Evolutionary conservation across 352 stramenopile species (phyloP).

Genomic region (Phytopythium vexans): DNA sequence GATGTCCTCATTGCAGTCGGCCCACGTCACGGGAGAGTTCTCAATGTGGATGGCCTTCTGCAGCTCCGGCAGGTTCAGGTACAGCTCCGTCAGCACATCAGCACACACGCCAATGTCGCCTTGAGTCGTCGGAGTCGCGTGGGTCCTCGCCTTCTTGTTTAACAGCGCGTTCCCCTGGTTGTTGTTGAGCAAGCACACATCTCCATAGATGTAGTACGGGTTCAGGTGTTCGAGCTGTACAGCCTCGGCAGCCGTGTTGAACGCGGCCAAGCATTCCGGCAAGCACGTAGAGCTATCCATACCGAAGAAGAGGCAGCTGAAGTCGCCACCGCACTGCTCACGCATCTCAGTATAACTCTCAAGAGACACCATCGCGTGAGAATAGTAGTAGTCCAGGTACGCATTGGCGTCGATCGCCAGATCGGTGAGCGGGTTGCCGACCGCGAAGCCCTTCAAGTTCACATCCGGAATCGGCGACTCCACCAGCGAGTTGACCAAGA

Average conservation of each 20-base stretch:
- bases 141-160: slow-evolving; percentile 27
- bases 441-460: slow-evolving; percentile 71
- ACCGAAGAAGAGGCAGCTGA: slow-evolving; percentile 72
- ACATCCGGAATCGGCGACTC: slow-evolving; percentile 53
- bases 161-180: slow-evolving; percentile 45
- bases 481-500: slow-evolving; percentile 73
- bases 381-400: slow-evolving; percentile 87
- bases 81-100: slow-evolving; percentile 64
- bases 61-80: slow-evolving; percentile 53
- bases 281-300: slow-evolving; percentile 42
- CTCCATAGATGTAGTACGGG: slow-evolving; percentile 82
- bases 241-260: slow-evolving; percentile 45
- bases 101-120: slow-evolving; percentile 64
- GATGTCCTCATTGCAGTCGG: slow-evolving; percentile 62
- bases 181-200: slow-evolving; percentile 70
- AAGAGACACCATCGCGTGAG: slow-evolving; percentile 77
- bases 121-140: slow-evolving; percentile 22
- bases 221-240: slow-evolving; percentile 48
- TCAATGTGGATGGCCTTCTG: slow-evolving; percentile 60
- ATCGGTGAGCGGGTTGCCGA: slow-evolving; percentile 74
- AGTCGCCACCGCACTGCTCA: slow-evolving; percentile 44
- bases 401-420: slow-evolving; percentile 53
- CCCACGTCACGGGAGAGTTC: slow-evolving; percentile 45
- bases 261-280: slow-evolving; percentile 34
- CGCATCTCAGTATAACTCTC: slow-evolving; percentile 71